A percentile compares a stretch with the other conserved stretches of the same genome.
Conservation (phyloP, 1,284 basidiomycete species). For the Tilletia horrida region DNA sequence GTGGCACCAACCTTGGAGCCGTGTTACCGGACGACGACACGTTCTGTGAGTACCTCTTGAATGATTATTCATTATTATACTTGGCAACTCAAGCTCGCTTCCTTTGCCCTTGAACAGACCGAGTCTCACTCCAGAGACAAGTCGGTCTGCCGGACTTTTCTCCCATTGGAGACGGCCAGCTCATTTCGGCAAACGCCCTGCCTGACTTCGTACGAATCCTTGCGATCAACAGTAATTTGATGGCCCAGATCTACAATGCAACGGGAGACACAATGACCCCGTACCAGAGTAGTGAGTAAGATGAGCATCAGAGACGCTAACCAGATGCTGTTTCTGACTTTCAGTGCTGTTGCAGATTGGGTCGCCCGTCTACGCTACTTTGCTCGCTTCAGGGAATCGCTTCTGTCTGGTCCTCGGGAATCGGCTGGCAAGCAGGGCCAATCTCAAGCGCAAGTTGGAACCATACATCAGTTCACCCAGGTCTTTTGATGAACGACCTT, state of each 20-base stretch:
- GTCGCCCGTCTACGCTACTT: constrained; percentile 41
- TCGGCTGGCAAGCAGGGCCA: background rate
- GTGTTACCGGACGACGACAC: constrained; percentile 45
- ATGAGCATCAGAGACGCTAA: no score
- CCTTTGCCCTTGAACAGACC: constrained; percentile 24
- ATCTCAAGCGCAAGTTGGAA: background rate
- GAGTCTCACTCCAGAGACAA: constrained; percentile 48
- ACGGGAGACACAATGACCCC: constrained; percentile 51
- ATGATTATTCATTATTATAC: background rate
- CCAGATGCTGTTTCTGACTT: no score
- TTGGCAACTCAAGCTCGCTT: background rate
- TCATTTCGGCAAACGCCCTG: constrained; percentile 44
- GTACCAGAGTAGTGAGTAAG: constrained; percentile 39
- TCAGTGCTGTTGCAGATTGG: constrained; percentile 29
- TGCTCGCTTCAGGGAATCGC: background rate
- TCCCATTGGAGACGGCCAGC: constrained; percentile 49
- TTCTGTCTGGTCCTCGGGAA: background rate
- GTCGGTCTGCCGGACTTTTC: constrained; percentile 49
- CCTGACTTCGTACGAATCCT: constrained; percentile 48
- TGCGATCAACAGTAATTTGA: constrained; percentile 48
- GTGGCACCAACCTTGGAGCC: constrained; percentile 43
- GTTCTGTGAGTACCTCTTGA: constrained; percentile 39
- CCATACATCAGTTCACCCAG: constrained; percentile 9
- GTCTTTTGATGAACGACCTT: constrained; percentile 1
- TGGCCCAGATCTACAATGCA: constrained; percentile 51